These are phyloP conservation scores for Alloascoidea hylecoeti DNA, from an alignment of 805 yeast species.

Conservation along the genomic window DNA sequence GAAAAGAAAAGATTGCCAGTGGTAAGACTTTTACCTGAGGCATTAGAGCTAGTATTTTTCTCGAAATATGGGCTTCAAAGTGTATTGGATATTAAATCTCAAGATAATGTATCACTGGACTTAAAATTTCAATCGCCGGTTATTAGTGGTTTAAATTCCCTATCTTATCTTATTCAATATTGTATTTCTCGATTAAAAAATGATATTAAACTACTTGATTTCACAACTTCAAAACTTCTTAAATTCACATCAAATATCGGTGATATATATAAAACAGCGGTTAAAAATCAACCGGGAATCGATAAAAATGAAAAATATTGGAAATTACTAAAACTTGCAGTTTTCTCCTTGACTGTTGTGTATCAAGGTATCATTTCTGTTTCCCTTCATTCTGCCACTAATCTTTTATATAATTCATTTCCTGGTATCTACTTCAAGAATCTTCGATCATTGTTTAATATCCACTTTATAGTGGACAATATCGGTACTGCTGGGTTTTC, in stretches of 20 bases:
- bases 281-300: too few relatives aligned
- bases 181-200: not conserved
- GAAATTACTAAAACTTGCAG: slow-evolving; percentile 6
- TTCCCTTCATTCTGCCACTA: not conserved
- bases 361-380: slow-evolving; percentile 4
- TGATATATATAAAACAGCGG: too few relatives aligned
- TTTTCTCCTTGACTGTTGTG: slow-evolving; percentile 7
- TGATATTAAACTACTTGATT: not conserved
- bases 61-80: too few relatives aligned
- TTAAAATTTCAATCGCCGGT: not conserved
- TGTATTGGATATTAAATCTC: too few relatives aligned
- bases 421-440: not conserved
- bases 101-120: not conserved
- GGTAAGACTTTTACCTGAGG: not conserved
- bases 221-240: too few relatives aligned
- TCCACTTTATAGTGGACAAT: slow-evolving; percentile 6
- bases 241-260: too few relatives aligned
- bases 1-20: not conserved
- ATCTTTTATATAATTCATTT: not conserved
- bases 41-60: not conserved
- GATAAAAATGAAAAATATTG: slow-evolving; percentile 2
- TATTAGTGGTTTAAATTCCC: not conserved
- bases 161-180: not conserved
- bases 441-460: slow-evolving; percentile 5
- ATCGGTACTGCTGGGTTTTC: slow-evolving; percentile 9